phyloP scores from a whole-genome alignment of 1,284 basidiomycete genomes.

The Pulveroboletus sp. region DNA sequence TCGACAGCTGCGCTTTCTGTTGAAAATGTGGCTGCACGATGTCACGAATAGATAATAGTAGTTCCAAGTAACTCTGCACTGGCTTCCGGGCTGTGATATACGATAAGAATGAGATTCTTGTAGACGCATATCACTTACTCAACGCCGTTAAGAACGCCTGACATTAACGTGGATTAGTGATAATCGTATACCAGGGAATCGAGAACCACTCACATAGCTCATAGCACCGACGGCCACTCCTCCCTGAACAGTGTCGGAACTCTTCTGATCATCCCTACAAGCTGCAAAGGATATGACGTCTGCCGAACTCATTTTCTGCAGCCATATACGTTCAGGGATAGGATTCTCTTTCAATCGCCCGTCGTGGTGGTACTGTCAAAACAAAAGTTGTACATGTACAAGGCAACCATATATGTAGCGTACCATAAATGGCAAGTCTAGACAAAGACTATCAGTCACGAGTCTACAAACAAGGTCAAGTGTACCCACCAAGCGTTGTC shows the following conservation, averaged over 20 bases:
- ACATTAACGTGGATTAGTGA: slow-evolving; percentile 1
- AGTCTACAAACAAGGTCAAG: neutral
- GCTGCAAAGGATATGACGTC: slow-evolving; percentile 71
- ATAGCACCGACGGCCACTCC: slow-evolving; percentile 70
- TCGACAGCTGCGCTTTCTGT: slow-evolving; percentile 80
- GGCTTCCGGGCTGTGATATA: slow-evolving; percentile 52
- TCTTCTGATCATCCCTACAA: slow-evolving; percentile 80
- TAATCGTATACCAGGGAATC: neutral
- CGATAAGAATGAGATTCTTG: neutral
- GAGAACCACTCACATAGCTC: slow-evolving; percentile 51
- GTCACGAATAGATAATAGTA: slow-evolving; percentile 66
- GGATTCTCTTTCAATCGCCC: slow-evolving; percentile 56
- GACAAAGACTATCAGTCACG: neutral
- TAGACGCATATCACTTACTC: slow-evolving; percentile 38
- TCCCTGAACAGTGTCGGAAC: slow-evolving; percentile 53
- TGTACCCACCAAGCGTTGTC: slow-evolving; percentile 30
- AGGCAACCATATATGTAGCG: slow-evolving; percentile 16
- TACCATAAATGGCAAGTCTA: slow-evolving; percentile 67
- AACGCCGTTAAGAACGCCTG: slow-evolving; percentile 72
- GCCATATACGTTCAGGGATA: slow-evolving; percentile 40
- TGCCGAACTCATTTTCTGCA: slow-evolving; percentile 41
- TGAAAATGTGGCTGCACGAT: slow-evolving; percentile 65
- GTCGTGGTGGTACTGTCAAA: slow-evolving; percentile 57
- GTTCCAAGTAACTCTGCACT: slow-evolving; percentile 71
- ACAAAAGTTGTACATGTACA: neutral